These are phyloP conservation scores for Biscogniauxia sp. DNA, from an alignment of 2,329 filamentous ascomycete species.

Conservation along the genomic window DNA sequence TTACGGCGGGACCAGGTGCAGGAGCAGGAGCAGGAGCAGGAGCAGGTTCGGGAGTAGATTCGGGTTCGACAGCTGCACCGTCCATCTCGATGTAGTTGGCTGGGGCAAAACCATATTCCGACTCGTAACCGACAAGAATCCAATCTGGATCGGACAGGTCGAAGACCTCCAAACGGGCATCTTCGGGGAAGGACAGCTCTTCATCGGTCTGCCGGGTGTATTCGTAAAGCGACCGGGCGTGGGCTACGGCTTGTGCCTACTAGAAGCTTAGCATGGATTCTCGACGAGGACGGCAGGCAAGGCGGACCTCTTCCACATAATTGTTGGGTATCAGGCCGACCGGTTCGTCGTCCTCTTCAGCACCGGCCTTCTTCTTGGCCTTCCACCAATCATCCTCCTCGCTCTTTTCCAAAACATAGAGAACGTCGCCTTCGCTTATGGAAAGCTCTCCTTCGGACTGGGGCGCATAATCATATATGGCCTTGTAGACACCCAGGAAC, in stretches of 20 bases:
- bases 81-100: slow-evolving; percentile 89
- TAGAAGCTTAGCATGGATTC: slow-evolving; percentile 43
- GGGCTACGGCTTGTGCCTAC: slow-evolving; percentile 62
- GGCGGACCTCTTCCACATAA: slow-evolving; percentile 85
- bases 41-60: slow-evolving; percentile 30
- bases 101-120: slow-evolving; percentile 90
- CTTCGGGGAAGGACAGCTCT: slow-evolving; percentile 93
- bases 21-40: slow-evolving; percentile 20
- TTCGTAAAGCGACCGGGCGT: slow-evolving; percentile 94
- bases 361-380: slow-evolving; percentile 83
- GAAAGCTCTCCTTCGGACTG: slow-evolving; percentile 83
- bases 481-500: slow-evolving; percentile 87
- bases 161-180: slow-evolving; percentile 78
- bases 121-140: slow-evolving; percentile 83
- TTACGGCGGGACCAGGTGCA: not conserved
- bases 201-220: slow-evolving; percentile 97
- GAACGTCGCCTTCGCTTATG: slow-evolving; percentile 80
- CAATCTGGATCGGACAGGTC: slow-evolving; percentile 93
- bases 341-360: slow-evolving; percentile 86
- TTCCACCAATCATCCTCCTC: slow-evolving; percentile 87
- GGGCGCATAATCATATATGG: slow-evolving; percentile 88
- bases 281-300: slow-evolving; percentile 41
- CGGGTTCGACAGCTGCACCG: slow-evolving; percentile 39
- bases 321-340: slow-evolving; percentile 89
- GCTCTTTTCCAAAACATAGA: slow-evolving; percentile 85